Percentiles rank a stretch among this genome's conserved stretches.
Evolutionary conservation across 2,329 filamentous ascomycete species (phyloP).

Genomic region (Beauveria brongniartii): DNA sequence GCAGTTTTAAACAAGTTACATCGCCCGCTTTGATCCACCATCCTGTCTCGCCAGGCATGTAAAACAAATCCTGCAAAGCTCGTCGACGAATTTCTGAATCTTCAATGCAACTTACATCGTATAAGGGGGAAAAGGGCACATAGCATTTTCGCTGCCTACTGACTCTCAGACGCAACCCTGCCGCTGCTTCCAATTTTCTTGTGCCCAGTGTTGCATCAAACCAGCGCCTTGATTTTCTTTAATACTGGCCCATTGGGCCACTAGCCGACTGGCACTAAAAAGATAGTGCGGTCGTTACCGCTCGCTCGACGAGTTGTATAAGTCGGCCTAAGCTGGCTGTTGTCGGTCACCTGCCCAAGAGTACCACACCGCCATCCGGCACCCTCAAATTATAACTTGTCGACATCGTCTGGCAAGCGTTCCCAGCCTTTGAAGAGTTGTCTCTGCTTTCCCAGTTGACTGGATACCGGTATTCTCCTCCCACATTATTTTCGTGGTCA

Average conservation of each 20-base stretch:
- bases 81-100: neutral
- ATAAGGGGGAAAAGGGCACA: neutral
- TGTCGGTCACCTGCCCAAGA: slow-evolving; percentile 10
- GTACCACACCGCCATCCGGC: slow-evolving; percentile 11
- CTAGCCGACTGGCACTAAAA: slow-evolving; percentile 10
- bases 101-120: neutral
- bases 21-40: slow-evolving; percentile 6
- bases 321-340: slow-evolving; percentile 10
- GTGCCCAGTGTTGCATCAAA: slow-evolving; percentile 6
- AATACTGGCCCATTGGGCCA: slow-evolving; percentile 9
- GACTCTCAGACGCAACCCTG: slow-evolving; percentile 3
- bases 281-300: slow-evolving; percentile 12
- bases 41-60: slow-evolving; percentile 2
- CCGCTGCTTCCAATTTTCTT: slow-evolving; percentile 2
- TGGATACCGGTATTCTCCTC: neutral
- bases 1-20: slow-evolving; percentile 9
- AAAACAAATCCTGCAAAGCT: slow-evolving; percentile 3
- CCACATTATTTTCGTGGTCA: neutral
- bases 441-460: neutral
- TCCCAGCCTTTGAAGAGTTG: neutral
- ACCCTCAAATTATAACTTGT: slow-evolving; percentile 10
- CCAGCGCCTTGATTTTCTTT: slow-evolving; percentile 4
- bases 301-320: slow-evolving; percentile 9
- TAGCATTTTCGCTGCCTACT: neutral
- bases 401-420: neutral